These are phyloP conservation scores for Aspergillus chevalieri DNA, from an alignment of 2,329 filamentous ascomycete species.

Conservation along the genomic window DNA sequence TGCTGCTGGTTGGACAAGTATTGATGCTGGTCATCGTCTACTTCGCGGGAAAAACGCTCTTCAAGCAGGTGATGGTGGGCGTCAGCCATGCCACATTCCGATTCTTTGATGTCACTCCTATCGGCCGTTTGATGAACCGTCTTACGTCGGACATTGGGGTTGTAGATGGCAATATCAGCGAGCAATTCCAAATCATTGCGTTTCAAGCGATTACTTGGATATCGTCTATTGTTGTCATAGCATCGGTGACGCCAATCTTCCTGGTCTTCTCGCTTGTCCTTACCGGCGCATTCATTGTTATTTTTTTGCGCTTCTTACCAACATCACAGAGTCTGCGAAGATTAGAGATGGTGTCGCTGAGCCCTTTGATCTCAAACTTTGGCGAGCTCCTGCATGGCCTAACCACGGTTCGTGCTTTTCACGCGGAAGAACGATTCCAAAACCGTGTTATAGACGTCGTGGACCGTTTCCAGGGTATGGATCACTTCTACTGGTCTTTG, in stretches of 20 bases:
- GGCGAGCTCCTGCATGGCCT: constrained; percentile 79
- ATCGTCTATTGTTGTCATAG: constrained; percentile 70
- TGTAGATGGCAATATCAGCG: constrained; percentile 77
- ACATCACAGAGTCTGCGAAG: constrained; percentile 76
- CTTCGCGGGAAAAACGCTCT: constrained; percentile 68
- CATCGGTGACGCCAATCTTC: constrained; percentile 70
- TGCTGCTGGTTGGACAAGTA: constrained; percentile 57
- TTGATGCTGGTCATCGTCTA: constrained; percentile 74
- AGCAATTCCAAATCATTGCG: constrained; percentile 64
- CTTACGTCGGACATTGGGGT: constrained; percentile 86
- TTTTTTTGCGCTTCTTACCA: constrained; percentile 72
- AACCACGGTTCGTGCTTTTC: constrained; percentile 79
- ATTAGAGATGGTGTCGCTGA: constrained; percentile 83
- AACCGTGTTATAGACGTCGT: constrained; percentile 72
- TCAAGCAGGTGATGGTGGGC: constrained; percentile 63
- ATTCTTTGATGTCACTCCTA: constrained; percentile 85
- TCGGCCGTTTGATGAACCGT: constrained; percentile 86
- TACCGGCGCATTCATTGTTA: constrained; percentile 61
- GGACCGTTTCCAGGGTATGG: constrained; percentile 87
- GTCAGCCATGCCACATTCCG: constrained; percentile 78
- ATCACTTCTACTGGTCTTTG: constrained; percentile 90
- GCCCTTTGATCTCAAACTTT: constrained; percentile 86
- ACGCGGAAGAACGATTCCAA: constrained; percentile 72
- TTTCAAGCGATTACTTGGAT: constrained; percentile 66
- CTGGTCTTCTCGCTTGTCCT: constrained; percentile 65